Percentiles rank a stretch among this genome's conserved stretches.
phyloP scores from a whole-genome alignment of 2,329 filamentous ascomycete species.

The Colletotrichum somersetense region DNA sequence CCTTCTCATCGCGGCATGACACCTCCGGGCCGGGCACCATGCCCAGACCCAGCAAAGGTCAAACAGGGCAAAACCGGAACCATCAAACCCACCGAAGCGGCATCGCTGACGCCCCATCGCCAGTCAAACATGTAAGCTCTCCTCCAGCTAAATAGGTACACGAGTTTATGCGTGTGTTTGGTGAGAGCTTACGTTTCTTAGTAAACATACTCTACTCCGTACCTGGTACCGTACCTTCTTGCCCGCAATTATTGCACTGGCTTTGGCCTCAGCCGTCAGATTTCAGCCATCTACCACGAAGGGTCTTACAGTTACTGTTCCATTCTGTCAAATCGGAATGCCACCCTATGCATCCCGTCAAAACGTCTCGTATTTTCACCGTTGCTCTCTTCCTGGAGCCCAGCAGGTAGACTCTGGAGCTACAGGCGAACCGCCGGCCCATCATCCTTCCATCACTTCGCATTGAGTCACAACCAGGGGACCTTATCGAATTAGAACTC shows the following conservation, averaged over 20 bases:
- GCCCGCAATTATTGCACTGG: background rate
- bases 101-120: background rate
- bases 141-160: background rate
- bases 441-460: slow-evolving; percentile 36
- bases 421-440: slow-evolving; percentile 18
- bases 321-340: slow-evolving; percentile 19
- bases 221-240: background rate
- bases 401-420: slow-evolving; percentile 18
- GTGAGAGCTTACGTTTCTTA: background rate
- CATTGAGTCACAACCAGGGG: slow-evolving; percentile 35
- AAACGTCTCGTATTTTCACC: slow-evolving; percentile 10
- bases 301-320: background rate
- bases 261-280: background rate
- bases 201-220: background rate
- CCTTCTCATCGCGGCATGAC: background rate
- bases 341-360: slow-evolving; percentile 15
- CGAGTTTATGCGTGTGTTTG: background rate
- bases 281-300: background rate
- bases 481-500: slow-evolving; percentile 22
- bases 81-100: background rate
- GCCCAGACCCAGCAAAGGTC: background rate
- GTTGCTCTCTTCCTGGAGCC: slow-evolving; percentile 4
- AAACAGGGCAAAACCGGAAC: background rate
- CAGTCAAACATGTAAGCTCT: background rate
- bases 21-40: background rate